phyloP scores from a whole-genome alignment of 306 rosid species.

The Oxytropis ochrocephala region DNA sequence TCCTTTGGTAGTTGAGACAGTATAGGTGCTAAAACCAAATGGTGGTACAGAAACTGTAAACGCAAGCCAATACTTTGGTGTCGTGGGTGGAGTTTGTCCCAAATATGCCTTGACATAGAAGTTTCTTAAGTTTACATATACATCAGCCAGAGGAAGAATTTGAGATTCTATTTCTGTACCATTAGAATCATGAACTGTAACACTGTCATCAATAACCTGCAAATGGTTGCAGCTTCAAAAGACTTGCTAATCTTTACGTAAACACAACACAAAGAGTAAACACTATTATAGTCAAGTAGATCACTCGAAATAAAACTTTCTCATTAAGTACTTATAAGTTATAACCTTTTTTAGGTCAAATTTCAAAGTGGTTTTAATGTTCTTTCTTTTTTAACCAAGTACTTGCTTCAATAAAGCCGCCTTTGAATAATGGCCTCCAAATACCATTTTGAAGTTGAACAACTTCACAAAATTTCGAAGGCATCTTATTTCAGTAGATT shows the following conservation, averaged over 20 bases:
- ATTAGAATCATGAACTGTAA: constrained; percentile 50
- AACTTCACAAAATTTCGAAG: not conserved
- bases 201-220: constrained; percentile 49
- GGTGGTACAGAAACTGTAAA: constrained; percentile 77
- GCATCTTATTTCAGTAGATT: not conserved
- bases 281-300: not conserved
- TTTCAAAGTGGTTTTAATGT: not conserved
- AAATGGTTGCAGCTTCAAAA: constrained; percentile 17
- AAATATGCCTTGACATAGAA: constrained; percentile 55
- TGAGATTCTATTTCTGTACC: constrained; percentile 73
- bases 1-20: constrained; percentile 41
- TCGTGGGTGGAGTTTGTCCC: constrained; percentile 44
- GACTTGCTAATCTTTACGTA: not conserved
- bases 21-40: constrained; percentile 79
- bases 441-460: not conserved
- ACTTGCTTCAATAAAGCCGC: not conserved
- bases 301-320: not conserved
- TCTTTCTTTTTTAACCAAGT: not conserved
- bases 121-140: constrained; percentile 40
- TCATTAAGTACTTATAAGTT: not conserved
- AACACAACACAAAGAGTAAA: not conserved
- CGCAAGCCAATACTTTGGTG: constrained; percentile 75
- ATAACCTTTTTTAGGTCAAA: not conserved
- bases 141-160: constrained; percentile 52
- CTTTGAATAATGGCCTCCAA: not conserved